A percentile compares a stretch with the other conserved stretches of the same genome.
Conservation (phyloP, 2,329 filamentous ascomycete genomes). For the Sporothrix mexicana region DNA sequence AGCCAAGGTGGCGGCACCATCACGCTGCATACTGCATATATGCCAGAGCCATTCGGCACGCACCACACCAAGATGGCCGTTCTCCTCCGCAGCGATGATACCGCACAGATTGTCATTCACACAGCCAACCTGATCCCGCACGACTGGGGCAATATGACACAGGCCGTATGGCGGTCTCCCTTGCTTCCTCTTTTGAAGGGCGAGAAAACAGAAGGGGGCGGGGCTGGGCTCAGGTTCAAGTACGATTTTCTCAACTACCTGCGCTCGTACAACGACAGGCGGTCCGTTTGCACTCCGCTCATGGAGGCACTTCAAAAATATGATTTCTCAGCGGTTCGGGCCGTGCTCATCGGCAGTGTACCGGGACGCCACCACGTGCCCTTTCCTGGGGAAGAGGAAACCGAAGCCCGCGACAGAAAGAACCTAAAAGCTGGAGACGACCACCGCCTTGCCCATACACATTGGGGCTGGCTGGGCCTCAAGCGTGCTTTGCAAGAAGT, state of each 20-base stretch:
- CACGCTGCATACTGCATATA: slow-evolving; percentile 72
- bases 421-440: background rate
- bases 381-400: slow-evolving; percentile 42
- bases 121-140: slow-evolving; percentile 90
- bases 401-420: background rate
- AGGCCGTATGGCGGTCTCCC: slow-evolving; percentile 81
- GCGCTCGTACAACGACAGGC: slow-evolving; percentile 66
- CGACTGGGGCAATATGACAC: slow-evolving; percentile 88
- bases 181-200: slow-evolving; percentile 59
- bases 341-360: slow-evolving; percentile 77
- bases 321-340: slow-evolving; percentile 73
- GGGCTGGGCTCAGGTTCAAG: slow-evolving; percentile 64
- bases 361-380: slow-evolving; percentile 68
- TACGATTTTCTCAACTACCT: slow-evolving; percentile 76
- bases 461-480: slow-evolving; percentile 80
- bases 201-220: slow-evolving; percentile 32
- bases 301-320: slow-evolving; percentile 63
- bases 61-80: slow-evolving; percentile 89
- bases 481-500: slow-evolving; percentile 63
- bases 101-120: slow-evolving; percentile 80
- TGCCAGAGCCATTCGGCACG: slow-evolving; percentile 85
- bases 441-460: slow-evolving; percentile 48
- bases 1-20: slow-evolving; percentile 58
- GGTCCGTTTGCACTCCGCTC: slow-evolving; percentile 60
- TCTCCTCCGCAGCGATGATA: slow-evolving; percentile 77